phyloP scores from a whole-genome alignment of 116 monocot species.

The Zostera marina region DNA sequence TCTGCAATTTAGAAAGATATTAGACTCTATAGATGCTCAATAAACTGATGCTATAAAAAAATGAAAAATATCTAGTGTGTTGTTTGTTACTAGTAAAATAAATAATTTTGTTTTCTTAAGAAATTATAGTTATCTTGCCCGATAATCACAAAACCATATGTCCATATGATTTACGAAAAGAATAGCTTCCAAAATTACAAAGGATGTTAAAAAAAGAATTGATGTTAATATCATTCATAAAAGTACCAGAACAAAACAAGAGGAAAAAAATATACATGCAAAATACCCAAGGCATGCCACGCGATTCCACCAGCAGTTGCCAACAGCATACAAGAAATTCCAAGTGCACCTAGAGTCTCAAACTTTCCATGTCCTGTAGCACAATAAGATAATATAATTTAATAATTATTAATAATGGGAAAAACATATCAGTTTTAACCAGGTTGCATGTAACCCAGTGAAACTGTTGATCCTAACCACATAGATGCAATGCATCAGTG shows the following conservation, averaged over 20 bases:
- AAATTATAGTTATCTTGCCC: neutral
- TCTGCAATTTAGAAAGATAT: slow-evolving; percentile 35
- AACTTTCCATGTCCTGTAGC: slow-evolving; percentile 90
- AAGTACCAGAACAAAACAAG: neutral
- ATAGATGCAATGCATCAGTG: too few species aligned
- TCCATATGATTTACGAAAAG: slow-evolving; percentile 1
- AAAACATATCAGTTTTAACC: too few species aligned
- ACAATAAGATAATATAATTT: neutral
- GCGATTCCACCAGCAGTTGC: slow-evolving; percentile 88
- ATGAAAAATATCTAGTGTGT: neutral
- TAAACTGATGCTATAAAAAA: neutral
- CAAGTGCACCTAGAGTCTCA: slow-evolving; percentile 86
- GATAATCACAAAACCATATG: neutral
- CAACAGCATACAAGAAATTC: slow-evolving; percentile 89
- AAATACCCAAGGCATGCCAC: slow-evolving; percentile 83
- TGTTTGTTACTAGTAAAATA: neutral
- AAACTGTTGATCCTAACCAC: too few species aligned
- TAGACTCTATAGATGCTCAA: slow-evolving; percentile 1
- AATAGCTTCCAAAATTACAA: neutral
- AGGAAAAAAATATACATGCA: slow-evolving; percentile 33
- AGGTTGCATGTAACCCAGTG: too few species aligned
- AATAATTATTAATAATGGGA: neutral
- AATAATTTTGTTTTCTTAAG: neutral
- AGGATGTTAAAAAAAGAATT: neutral
- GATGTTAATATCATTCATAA: neutral